Base-by-base conservation (phyloP, 1,284 basidiomycete genomes). In the Vanrija sp. region DNA sequence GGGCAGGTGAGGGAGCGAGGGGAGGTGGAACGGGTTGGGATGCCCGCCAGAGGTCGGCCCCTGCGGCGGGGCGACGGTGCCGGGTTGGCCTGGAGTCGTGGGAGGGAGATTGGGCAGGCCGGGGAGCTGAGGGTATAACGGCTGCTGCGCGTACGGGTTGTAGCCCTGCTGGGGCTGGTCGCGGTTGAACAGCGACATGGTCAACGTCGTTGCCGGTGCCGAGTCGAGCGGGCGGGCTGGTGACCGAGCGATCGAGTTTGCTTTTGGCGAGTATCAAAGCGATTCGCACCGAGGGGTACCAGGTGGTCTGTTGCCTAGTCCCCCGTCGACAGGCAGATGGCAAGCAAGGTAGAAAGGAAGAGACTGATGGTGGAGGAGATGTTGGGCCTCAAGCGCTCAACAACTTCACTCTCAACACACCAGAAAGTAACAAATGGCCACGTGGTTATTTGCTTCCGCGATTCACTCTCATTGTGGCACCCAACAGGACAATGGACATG, bases 401-500 rank as follows among this genome's bases (percentile, higher is more conserved):
- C 31, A 31, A 31, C 31, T 31, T 31, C 31, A 31, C 31, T 7
- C n/a, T 39, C 38, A 10, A 39, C n/a, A 18, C 6, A 15, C n/a
- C 38, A 39, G 19, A 39, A 39, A 39, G 38, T 18, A 18, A 20
- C 19, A n/a, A 20, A 39, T n/a, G 12, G 38, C 38, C 38, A 39
- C 38, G 38, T 39, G 38, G 38, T 19, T 14, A 39, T 39, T 39
- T 39, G 38, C 38, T 39, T 41, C 61, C 47, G 51, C 84, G 16
- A 89, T 88, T 84, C 85, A 1, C 90, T 91, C 70, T n/a, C 78
- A 77, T 48, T 86, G 89, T 61, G 88, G 91, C 23, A 87, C 89
- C 68, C 80, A 91, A 25, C 24, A 25, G 9, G 4, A 25, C 24
- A 25, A 25, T 8, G 6, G 10, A 31, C 31, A 31, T 12, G 31